A percentile compares a stretch with the other conserved stretches of the same genome.
phyloP scores from a whole-genome alignment of 2,329 filamentous ascomycete species.

The Talaromyces sp. region DNA sequence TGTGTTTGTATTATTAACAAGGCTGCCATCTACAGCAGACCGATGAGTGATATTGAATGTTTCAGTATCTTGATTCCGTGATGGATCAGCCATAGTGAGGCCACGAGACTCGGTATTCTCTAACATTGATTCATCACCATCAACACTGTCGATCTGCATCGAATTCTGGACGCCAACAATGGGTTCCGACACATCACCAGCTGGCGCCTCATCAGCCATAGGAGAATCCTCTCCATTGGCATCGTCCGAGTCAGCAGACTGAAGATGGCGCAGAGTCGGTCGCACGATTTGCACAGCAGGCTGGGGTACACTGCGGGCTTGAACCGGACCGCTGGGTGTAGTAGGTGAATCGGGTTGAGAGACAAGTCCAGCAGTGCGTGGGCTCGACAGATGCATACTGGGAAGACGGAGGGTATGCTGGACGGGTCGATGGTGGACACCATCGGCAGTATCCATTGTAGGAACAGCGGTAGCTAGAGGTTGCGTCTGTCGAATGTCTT shows the following conservation, averaged over 20 bases:
- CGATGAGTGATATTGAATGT: slow-evolving; percentile 93
- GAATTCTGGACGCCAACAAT: slow-evolving; percentile 73
- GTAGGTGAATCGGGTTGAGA: slow-evolving; percentile 93
- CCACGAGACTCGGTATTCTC: slow-evolving; percentile 66
- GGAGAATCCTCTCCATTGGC: slow-evolving; percentile 75
- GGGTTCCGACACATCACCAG: slow-evolving; percentile 54
- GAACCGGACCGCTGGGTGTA: slow-evolving; percentile 68
- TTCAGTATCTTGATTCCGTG: slow-evolving; percentile 78
- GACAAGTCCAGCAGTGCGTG: slow-evolving; percentile 52
- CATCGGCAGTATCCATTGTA: slow-evolving; percentile 63
- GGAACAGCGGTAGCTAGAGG: slow-evolving; percentile 63
- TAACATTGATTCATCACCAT: slow-evolving; percentile 73
- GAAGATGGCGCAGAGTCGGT: slow-evolving; percentile 83
- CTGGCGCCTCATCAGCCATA: slow-evolving; percentile 60
- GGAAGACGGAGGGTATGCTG: slow-evolving; percentile 77
- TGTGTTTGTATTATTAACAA: slow-evolving; percentile 64
- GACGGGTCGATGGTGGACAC: slow-evolving; percentile 69
- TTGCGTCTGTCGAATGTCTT: slow-evolving; percentile 56
- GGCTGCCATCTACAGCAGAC: slow-evolving; percentile 75
- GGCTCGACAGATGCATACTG: slow-evolving; percentile 55
- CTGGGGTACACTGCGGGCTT: slow-evolving; percentile 50
- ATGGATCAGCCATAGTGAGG: slow-evolving; percentile 70
- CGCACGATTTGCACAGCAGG: slow-evolving; percentile 60
- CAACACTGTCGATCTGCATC: slow-evolving; percentile 83
- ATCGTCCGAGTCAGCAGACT: slow-evolving; percentile 80